A percentile compares a stretch with the other conserved stretches of the same genome.
Conservation (phyloP, 2,329 filamentous ascomycete species). For the Fusarium vanettenii region DNA sequence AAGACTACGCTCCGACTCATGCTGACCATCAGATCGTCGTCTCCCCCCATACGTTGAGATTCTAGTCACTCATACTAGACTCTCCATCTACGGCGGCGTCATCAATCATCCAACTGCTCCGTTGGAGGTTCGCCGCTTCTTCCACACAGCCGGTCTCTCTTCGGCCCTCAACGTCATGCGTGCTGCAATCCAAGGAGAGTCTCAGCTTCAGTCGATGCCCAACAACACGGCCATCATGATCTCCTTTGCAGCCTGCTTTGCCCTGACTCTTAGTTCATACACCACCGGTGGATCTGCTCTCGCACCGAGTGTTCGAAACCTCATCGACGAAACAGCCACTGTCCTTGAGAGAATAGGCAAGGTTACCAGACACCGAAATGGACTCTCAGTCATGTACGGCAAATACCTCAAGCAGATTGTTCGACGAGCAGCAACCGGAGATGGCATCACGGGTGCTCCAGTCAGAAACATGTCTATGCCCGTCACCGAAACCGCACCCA, state of each 20-base stretch:
- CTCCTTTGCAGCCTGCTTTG: conserved; percentile 78
- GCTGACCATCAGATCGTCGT: conserved; percentile 54
- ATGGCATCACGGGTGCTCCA: conserved; percentile 23
- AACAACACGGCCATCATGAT: conserved; percentile 86
- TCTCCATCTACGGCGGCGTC: conserved; percentile 80
- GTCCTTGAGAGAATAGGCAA: conserved; percentile 77
- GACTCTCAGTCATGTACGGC: conserved; percentile 67
- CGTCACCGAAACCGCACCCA: conserved; percentile 28
- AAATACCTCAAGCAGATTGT: conserved; percentile 59
- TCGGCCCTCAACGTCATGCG: conserved; percentile 81
- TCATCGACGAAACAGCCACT: conserved; percentile 76
- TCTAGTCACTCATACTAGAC: conserved; percentile 76
- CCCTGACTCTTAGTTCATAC: conserved; percentile 71
- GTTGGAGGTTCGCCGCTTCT: conserved; percentile 77
- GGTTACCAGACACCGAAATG: conserved; percentile 73
- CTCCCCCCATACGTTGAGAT: conserved; percentile 82
- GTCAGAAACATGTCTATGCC: conserved; percentile 25
- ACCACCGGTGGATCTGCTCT: conserved; percentile 67
- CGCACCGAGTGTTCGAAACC: conserved; percentile 70
- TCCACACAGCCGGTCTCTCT: conserved; percentile 76
- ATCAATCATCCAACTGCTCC: conserved; percentile 81
- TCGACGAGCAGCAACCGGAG: conserved; percentile 48
- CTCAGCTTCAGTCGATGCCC: conserved; percentile 78
- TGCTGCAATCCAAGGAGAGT: conserved; percentile 77
- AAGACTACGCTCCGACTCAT: too few relatives aligned